These are phyloP conservation scores for Fragosphaeria purpurea DNA, from an alignment of 2,329 filamentous ascomycete genomes.

Conservation along the genomic window DNA sequence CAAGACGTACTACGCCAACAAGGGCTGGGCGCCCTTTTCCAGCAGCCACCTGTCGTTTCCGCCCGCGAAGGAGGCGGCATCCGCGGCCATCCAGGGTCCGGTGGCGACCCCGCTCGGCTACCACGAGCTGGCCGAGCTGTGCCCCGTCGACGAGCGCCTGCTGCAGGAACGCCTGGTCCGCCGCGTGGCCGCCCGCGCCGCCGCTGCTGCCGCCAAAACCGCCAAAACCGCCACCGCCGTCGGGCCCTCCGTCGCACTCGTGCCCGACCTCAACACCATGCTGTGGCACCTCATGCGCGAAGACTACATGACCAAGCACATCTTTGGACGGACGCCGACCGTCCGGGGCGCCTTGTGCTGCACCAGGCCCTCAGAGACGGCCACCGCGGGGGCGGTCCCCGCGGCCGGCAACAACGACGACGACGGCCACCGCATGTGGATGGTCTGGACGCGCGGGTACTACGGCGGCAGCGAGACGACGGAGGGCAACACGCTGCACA, in stretches of 20 bases:
- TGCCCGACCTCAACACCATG: constrained; percentile 58
- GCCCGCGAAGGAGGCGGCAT: constrained; percentile 17
- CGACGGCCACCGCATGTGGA: constrained; percentile 54
- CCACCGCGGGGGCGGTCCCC: constrained; percentile 31
- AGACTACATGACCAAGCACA: constrained; percentile 59
- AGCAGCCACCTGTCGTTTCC: constrained; percentile 63
- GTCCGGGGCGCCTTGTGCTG: constrained; percentile 61
- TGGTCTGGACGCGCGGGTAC: constrained; percentile 60
- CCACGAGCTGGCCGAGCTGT: constrained; percentile 50
- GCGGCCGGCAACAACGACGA: not conserved
- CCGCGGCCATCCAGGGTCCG: constrained; percentile 16
- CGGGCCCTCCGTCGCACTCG: constrained; percentile 48
- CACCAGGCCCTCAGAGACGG: too few species aligned
- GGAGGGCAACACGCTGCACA: constrained; percentile 58
- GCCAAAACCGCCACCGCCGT: constrained; percentile 11
- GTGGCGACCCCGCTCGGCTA: constrained; percentile 37
- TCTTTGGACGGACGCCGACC: constrained; percentile 46
- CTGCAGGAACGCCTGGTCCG: constrained; percentile 43
- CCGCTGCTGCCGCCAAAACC: not conserved
- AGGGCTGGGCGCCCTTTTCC: constrained; percentile 67
- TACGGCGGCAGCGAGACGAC: constrained; percentile 41
- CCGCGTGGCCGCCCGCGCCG: constrained; percentile 8
- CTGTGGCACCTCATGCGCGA: constrained; percentile 75
- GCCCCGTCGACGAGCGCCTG: constrained; percentile 52
- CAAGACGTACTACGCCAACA: constrained; percentile 65